Evolutionary conservation across 2,329 filamentous ascomycete genomes (phyloP).

Genomic region (Trichoderma asperellum): DNA sequence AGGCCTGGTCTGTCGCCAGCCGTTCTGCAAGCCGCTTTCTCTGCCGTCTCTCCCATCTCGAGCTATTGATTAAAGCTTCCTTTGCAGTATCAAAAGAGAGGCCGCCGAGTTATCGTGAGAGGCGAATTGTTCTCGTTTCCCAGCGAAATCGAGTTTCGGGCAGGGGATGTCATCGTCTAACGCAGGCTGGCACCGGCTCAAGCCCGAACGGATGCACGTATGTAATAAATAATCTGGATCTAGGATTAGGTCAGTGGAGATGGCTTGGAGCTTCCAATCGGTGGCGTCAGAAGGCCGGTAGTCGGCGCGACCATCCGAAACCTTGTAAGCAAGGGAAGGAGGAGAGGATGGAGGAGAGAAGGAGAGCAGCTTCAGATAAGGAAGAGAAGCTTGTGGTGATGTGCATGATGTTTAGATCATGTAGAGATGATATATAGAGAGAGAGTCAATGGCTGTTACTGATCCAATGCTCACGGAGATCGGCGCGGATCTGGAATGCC

Average conservation of each 20-base stretch:
- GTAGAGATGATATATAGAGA: not conserved
- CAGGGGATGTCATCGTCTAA: conserved; percentile 22
- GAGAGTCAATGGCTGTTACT: not conserved
- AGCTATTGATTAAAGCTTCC: not conserved
- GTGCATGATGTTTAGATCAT: not conserved
- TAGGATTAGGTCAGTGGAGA: conserved; percentile 7
- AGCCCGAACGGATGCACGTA: conserved; percentile 15
- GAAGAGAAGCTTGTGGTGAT: not conserved
- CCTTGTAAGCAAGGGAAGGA: not conserved
- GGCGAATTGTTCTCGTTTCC: not conserved
- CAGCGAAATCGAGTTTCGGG: not conserved
- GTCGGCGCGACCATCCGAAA: conserved; percentile 20
- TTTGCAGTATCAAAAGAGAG: no score
- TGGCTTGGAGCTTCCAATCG: conserved; percentile 9
- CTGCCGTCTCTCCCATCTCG: conserved; percentile 12
- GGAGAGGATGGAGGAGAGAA: not conserved
- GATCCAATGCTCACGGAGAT: conserved; percentile 7
- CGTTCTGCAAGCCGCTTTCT: conserved; percentile 1
- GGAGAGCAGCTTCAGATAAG: not conserved
- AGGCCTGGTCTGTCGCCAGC: conserved; percentile 6
- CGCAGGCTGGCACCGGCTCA: conserved; percentile 25
- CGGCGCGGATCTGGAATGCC: conserved; percentile 20
- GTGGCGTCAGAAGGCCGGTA: not conserved
- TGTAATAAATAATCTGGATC: not conserved
- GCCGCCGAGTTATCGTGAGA: not conserved